A percentile compares a stretch with the other conserved stretches of the same genome.
Conservation (phyloP, 2,329 filamentous ascomycete species). For the Botrytis aclada region DNA sequence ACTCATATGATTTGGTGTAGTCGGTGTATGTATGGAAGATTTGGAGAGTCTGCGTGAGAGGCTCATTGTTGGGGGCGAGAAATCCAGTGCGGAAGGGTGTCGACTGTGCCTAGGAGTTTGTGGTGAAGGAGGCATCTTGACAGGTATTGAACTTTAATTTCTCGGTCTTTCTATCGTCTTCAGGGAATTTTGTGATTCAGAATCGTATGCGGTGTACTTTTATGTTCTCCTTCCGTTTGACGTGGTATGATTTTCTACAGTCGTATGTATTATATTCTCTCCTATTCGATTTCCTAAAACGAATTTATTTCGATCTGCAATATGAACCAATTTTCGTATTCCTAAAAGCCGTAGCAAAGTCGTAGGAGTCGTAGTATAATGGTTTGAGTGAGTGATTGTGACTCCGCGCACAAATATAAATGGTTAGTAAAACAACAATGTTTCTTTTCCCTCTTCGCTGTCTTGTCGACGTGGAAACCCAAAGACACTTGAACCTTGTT, state of each 20-base stretch:
- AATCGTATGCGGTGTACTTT: not conserved
- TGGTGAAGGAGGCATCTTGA: slow-evolving; percentile 47
- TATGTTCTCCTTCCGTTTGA: not conserved
- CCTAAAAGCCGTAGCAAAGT: not conserved
- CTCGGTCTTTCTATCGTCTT: not conserved
- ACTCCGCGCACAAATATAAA: slow-evolving; percentile 1
- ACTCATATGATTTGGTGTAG: slow-evolving; percentile 27
- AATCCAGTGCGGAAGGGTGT: slow-evolving; percentile 54
- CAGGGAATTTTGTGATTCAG: not conserved
- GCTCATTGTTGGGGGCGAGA: slow-evolving; percentile 34
- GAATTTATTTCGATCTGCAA: slow-evolving; percentile 5
- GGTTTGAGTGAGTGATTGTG: not conserved
- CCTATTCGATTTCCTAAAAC: slow-evolving; percentile 9
- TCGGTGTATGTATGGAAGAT: slow-evolving; percentile 34
- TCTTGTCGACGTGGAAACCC: slow-evolving; percentile 13
- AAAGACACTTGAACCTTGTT: slow-evolving; percentile 12
- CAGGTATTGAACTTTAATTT: slow-evolving; percentile 19
- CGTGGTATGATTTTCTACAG: not conserved
- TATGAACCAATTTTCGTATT: slow-evolving; percentile 12
- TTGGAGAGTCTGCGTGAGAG: slow-evolving; percentile 34
- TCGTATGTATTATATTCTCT: slow-evolving; percentile 1
- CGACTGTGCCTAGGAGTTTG: slow-evolving; percentile 59
- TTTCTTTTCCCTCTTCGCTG: not conserved
- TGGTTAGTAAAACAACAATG: not conserved
- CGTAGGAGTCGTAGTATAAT: not conserved